Conservation (phyloP, 768 basidiomycete genomes). For the Vararia minispora region DNA sequence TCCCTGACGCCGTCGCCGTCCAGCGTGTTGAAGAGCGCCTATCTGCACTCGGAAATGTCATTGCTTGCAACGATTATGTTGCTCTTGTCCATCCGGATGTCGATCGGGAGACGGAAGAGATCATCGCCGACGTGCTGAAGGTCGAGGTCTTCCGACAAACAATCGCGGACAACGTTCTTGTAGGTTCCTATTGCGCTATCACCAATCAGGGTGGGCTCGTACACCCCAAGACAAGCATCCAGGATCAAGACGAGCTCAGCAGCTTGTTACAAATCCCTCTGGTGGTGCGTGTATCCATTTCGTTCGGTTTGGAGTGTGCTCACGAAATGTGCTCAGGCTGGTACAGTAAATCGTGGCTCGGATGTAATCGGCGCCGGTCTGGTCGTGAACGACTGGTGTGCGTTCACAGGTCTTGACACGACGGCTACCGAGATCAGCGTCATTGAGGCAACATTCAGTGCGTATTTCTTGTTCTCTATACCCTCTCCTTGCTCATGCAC, state of each 20-base stretch:
- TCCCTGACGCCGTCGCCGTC: slow-evolving; percentile 88
- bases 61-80: slow-evolving; percentile 97
- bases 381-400: slow-evolving; percentile 99
- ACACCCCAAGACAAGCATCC: slow-evolving; percentile 93
- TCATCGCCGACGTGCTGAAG: slow-evolving; percentile 98
- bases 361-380: slow-evolving; percentile 96
- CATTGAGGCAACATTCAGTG: slow-evolving; percentile 95
- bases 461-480: slow-evolving; percentile 25
- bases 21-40: slow-evolving; percentile 96
- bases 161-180: slow-evolving; percentile 91
- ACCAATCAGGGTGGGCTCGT: slow-evolving; percentile 97
- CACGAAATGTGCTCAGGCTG: slow-evolving; percentile 46
- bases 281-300: slow-evolving; percentile 52
- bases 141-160: slow-evolving; percentile 99
- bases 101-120: slow-evolving; percentile 98
- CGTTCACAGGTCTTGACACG: slow-evolving; percentile 97
- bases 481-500: too few relatives aligned
- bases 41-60: slow-evolving; percentile 95
- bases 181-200: slow-evolving; percentile 91
- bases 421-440: slow-evolving; percentile 99
- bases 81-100: slow-evolving; percentile 97
- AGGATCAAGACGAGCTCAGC: slow-evolving; percentile 96
- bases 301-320: background rate
- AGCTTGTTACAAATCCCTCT: slow-evolving; percentile 89
- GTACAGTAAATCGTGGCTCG: slow-evolving; percentile 96